Base-by-base conservation (phyloP, 2,329 filamentous ascomycete species). In the Cytospora chrysosperma region DNA sequence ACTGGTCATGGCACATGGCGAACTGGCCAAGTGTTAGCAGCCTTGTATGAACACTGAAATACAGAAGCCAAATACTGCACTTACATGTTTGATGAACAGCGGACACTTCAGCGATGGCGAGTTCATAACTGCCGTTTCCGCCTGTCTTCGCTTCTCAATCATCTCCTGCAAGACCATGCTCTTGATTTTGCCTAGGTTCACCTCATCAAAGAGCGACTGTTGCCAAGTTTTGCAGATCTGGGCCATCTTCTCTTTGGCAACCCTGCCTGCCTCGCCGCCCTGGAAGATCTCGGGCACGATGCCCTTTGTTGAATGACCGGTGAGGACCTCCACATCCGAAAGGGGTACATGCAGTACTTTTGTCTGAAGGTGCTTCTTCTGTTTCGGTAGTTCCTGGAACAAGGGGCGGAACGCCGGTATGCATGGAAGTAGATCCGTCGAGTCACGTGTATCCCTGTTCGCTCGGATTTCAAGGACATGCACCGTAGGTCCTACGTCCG, bases 1-100 rank as follows among this genome's bases (percentile, higher is more conserved):
- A 98, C 76, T 97, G 91, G 72, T 97, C 92, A 72, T 99, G 93
- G 72, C 93, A 91, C 91, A 97, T 96, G 67, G 93, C 90, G 73
- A 95, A 97, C 90, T 94, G 59, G 5, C 81, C 70, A 85, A 86
- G 77, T 83, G 56, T 68, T 65, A 64, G 62, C 61, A 43, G 10
- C 26, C 9, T 9, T 8, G 7, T 32, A 13, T 3, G 12, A 30
- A 8, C 4, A 8, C 15, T 4, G 17, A 13, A 19, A 6, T 26
- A 13, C 6, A 9, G 43, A 19, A 26, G 13, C 21, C n/a, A 2
- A 28, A n/a, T 6, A 12, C 10, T 47, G n/a, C 21, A 84, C 90
- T 82, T 79, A 93, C 90, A 74, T 99, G 95, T 76, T 96, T 94
- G 67, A 95, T 74, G 76, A 98, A 96, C 57, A 89, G 77, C 0